phyloP scores from a whole-genome alignment of 2,329 filamentous ascomycete species.

The Hymenoscyphus repandus region DNA sequence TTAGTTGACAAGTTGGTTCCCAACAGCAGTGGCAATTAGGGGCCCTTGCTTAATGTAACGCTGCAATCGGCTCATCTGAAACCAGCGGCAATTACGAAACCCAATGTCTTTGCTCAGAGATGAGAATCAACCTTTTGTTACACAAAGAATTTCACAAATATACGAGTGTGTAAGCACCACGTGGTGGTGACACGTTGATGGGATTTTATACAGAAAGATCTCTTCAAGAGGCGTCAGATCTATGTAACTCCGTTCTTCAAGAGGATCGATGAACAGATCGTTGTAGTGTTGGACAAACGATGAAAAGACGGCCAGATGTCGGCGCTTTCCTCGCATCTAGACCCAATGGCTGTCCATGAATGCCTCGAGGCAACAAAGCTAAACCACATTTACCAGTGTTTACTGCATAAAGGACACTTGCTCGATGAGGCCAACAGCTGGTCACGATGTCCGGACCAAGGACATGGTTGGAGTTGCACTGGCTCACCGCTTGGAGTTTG shows the following conservation, averaged over 20 bases:
- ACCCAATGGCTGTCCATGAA: too few relatives aligned
- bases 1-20: too few relatives aligned
- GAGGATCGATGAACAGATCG: too few relatives aligned
- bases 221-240: neutral
- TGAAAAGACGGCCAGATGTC: too few relatives aligned
- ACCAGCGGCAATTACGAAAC: neutral
- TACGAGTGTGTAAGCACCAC: neutral
- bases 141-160: neutral
- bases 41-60: neutral
- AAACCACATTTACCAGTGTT: neutral
- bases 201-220: too few relatives aligned
- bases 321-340: too few relatives aligned
- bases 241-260: neutral
- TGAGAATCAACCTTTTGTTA: neutral
- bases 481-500: neutral
- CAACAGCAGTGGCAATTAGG: neutral
- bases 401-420: neutral
- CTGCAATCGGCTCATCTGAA: slow-evolving; percentile 1
- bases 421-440: neutral
- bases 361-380: too few relatives aligned
- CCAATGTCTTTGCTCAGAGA: neutral
- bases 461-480: neutral
- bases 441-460: neutral
- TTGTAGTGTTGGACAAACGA: too few relatives aligned
- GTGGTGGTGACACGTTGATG: neutral